Base-by-base conservation (phyloP, 2,329 filamentous ascomycete species). In the Neofusicoccum umdonicola region DNA sequence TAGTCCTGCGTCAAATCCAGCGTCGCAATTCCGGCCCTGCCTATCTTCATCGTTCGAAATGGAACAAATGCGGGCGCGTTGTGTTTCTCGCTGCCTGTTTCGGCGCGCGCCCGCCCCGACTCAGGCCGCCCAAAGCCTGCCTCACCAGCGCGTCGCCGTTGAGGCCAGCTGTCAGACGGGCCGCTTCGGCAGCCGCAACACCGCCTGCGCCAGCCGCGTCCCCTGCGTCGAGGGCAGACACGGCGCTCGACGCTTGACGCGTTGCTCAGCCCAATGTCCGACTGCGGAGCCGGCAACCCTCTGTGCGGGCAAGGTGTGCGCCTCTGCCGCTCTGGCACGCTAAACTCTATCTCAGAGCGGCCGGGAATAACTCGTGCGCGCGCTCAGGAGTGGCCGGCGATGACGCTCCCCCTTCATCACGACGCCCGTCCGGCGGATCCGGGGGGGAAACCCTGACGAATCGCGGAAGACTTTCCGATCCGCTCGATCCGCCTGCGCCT, bases 391-490 rank as follows among this genome's bases (percentile, higher is more conserved):
- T 34, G 52, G 19, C 52, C 50, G 35, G 15, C 19, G 39, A 58
- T 58, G 54, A 58, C 54, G 54, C 54, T 58, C 22, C 22, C 37
- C 48, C 39, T 31, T 58, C 54, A 44, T 41, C 54, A 4, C 39
- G 54, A 44, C 6, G 54, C 54, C 54, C 54, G 22, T 42, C 27
- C 54, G 54, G 54, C 54, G 54, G 54, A 58, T 58, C 54, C 39
- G 54, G 54, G 54, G 54, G 39, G 5, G 27, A 58, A 19, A 12
- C 47, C 54, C 39, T 58, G 54, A 58, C 54, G 54, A 58, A 58
- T 58, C 54, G 39, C 54, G 41, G 54, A 58, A 45, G 54, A 41
- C 54, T 58, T 58, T 58, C 54, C 39, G 54, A 58, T 58, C 54
- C 54, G 54, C 39, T 58, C 54, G 54, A 58, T 58, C 54, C 54